Base-by-base conservation (phyloP, 2,329 filamentous ascomycete genomes). In the Fusarium longipes region DNA sequence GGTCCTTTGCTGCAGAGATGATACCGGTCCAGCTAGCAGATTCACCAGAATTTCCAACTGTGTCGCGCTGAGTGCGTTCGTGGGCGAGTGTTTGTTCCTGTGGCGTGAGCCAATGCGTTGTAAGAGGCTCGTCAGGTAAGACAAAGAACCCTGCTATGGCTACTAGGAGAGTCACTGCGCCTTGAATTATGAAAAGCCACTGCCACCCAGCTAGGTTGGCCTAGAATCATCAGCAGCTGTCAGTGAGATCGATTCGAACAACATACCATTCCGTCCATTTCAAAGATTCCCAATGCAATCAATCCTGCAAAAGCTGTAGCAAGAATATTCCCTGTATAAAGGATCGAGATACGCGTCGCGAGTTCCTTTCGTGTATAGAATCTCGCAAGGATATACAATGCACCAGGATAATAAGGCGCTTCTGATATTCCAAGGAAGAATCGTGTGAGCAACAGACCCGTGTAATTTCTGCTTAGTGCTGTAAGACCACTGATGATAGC, bases 111-210 rank as follows among this genome's bases (percentile, higher is more conserved):
- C 73, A 75, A 5, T 77, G 74, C 5, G 81, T 75, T 6, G 82
- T 83, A 24, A 81, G 81, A 1, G 74, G 83, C 77, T 36, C 82
- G 24, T 75, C 73, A 2, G 73, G 75, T 0, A 76, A 53, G 44
- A 74, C 42, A 33, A 74, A 76, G 52, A 69, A 73, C 5, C 70
- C 59, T 1, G 51, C 9, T 8, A 76, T 10, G 6, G 70, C 70
- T 2, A 75, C 47, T 1, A 70, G 9, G 7, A 76, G 65, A 0
- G 74, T 74, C 6, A 71, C 81, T 2, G 81, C 79, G 12, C 89
- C 89, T 74, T 91, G 88, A 18, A 91, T 85, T 36, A 91, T 89
- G 76, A 91, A 91, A 0, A 91, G 80, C 72, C 76, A 78, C 36
- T 72, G 71, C 76, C 73, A 77, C 5, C 75, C 74, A 0, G 62